Evolutionary conservation across 305 asterid genomes (phyloP), one percentile per base, ranked within the genome.

Genomic region (Plantago lanceolata): DNA sequence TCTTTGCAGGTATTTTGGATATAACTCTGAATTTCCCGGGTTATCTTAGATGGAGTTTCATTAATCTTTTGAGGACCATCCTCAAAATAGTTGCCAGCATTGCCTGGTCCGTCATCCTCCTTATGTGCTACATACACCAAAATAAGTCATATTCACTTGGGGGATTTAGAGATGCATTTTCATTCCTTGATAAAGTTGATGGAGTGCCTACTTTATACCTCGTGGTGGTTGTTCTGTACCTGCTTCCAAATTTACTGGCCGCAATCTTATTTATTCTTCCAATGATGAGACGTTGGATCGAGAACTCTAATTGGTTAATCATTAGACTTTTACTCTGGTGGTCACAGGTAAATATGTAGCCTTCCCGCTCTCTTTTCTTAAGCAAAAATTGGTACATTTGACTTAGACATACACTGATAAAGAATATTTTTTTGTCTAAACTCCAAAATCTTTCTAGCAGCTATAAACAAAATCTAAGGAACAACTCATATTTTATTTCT

Each of bases 311-410:
- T 75, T 90, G 96, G 96, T 89, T 77, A 73, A 82, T 88, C 78
- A 73, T 88, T 31, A 78, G 99, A 77, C 78, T 94, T 71, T 87
- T 94, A 69, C 88, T 94, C 12, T 94, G 99, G 99, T 94, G 99
- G 99, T 90, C 99, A 63, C 99, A 94, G 97, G 99, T 94, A 78
- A 48, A 35, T 51, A 66, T 59, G 6, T 61, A 65, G 33, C 67
- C 47, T 62, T 59, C 54, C 53, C 45, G 24, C 64, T 69, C 64
- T 74, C 45, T 48, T 26, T 70, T 72, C 53, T 70, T 48, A 44
- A 49, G 53, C 51, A 35, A 62, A 28, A 11, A 51, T 17, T 48
- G 19, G 28, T 16, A 16, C 51, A 44, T 63, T 40, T 56, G 37
- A 28, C 28, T 24, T 24, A 1, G 28, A 24, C 28, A 24, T 24